These are phyloP conservation scores for Talaromyces sp. DNA, from an alignment of 2,329 filamentous ascomycete species.

Conservation along the genomic window DNA sequence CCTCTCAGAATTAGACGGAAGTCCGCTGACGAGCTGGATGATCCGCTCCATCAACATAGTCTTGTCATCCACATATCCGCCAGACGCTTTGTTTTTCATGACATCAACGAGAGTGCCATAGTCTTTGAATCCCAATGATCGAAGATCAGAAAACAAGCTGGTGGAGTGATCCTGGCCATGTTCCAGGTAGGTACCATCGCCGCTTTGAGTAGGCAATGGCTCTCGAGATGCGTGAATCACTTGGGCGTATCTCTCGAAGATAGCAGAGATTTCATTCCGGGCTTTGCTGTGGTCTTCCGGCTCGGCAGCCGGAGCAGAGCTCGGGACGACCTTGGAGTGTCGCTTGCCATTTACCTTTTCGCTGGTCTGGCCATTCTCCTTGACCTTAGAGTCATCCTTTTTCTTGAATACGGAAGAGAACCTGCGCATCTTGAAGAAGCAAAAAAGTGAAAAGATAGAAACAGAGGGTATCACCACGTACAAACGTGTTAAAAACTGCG, in stretches of 20 bases:
- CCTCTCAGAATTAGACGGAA: constrained; percentile 61
- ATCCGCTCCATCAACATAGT: constrained; percentile 73
- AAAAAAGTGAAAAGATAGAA: constrained; percentile 9
- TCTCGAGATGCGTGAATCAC: constrained; percentile 54
- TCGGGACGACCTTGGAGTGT: constrained; percentile 31
- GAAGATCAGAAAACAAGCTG: constrained; percentile 57
- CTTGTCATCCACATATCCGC: constrained; percentile 67
- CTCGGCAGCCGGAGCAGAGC: constrained; percentile 21
- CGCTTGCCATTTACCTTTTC: constrained; percentile 26
- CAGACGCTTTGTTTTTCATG: constrained; percentile 61
- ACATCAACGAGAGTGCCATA: constrained; percentile 61
- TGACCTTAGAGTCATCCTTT: constrained; percentile 35
- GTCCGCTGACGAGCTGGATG: constrained; percentile 64
- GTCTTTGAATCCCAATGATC: constrained; percentile 55
- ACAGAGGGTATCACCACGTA: constrained; percentile 11
- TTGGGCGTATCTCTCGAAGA: constrained; percentile 46
- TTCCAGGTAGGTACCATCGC: constrained; percentile 59
- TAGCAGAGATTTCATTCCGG: constrained; percentile 38
- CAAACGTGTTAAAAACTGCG: background rate
- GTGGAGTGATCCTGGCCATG: constrained; percentile 46
- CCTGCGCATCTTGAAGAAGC: constrained; percentile 29
- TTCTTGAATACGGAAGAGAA: constrained; percentile 41
- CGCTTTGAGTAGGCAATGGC: constrained; percentile 62
- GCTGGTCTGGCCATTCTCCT: constrained; percentile 25
- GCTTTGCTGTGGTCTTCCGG: constrained; percentile 32